Base-by-base conservation (phyloP, 345 rosid genomes). In the Fremontodendron californicum region DNA sequence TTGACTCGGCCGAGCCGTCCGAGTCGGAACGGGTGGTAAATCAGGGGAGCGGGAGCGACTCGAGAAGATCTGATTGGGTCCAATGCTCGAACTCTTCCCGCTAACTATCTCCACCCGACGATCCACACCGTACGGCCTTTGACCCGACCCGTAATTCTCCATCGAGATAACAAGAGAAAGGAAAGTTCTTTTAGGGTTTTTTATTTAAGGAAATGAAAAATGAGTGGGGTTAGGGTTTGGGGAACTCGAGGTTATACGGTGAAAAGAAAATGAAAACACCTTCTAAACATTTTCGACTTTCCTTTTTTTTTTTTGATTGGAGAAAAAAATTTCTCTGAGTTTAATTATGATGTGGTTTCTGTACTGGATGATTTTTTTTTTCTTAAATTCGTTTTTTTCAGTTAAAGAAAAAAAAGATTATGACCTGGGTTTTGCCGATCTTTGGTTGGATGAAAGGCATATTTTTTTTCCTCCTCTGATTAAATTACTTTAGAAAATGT, bases 51-150 rank as follows among this genome's bases (percentile, higher is more conserved):
- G 63, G 4, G 80, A 9, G 51, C 82, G 77, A 76, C 52, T 60
- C 49, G 74, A 70, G 72, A 82, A 74, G 81, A 81, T 86, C 88
- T 86, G 85, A 72, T 71, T 88, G 35, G 80, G 2, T 7, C 64
- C 78, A 45, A 61, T 51, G 51, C 80, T 72, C 45, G 78, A 78
- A 18, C 87, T 80, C 79, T 83, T 91, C 29, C 89, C 91, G 73
- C 92, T 83, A 40, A 88, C 88, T 29, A 90, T 86, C 85, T 86
- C 89, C 49, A 57, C 64, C 51, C 87, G 81, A 63, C 85, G 63
- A 19, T 79, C 88, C 12, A 75, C 74, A 18, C 81, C 86, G 13
- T 55, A 80, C 11, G 86, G 57, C 39, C 79, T 74, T 23, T 78
- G 87, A 68, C 86, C 84, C 58, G 87, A 80, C 15, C 82, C 89